These are phyloP conservation scores for Hericium erinaceus DNA, from an alignment of 768 basidiomycete genomes.

Conservation along the genomic window DNA sequence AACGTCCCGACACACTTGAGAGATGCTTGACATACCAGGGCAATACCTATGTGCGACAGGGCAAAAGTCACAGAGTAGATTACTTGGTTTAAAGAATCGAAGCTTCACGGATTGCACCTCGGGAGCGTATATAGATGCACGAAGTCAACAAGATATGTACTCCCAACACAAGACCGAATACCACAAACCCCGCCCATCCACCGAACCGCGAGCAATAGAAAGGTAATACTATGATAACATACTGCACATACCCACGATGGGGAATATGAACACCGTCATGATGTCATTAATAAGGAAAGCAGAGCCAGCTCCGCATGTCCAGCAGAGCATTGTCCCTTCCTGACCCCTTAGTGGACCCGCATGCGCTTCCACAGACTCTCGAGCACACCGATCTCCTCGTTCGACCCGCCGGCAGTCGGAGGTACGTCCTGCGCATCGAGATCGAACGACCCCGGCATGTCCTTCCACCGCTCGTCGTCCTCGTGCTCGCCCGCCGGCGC, in stretches of 20 bases:
- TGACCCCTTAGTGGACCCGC: neutral
- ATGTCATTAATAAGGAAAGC: neutral
- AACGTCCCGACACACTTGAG: too few species aligned
- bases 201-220: neutral
- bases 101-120: too few species aligned
- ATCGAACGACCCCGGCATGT: constrained; percentile 11
- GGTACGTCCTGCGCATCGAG: neutral
- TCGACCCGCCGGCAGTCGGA: neutral
- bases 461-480: neutral
- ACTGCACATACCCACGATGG: neutral
- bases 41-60: too few species aligned
- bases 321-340: neutral
- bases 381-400: neutral
- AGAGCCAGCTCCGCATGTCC: neutral
- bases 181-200: neutral
- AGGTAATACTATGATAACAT: neutral
- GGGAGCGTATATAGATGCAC: too few species aligned
- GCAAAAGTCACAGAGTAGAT: too few species aligned
- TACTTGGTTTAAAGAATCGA: too few species aligned
- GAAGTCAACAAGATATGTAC: too few species aligned
- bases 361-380: constrained; percentile 8
- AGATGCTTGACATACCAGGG: too few species aligned
- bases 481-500: neutral
- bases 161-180: neutral
- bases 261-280: neutral